These are phyloP conservation scores for Tremellales sp. DNA, from an alignment of 1,284 basidiomycete genomes.

Conservation along the genomic window DNA sequence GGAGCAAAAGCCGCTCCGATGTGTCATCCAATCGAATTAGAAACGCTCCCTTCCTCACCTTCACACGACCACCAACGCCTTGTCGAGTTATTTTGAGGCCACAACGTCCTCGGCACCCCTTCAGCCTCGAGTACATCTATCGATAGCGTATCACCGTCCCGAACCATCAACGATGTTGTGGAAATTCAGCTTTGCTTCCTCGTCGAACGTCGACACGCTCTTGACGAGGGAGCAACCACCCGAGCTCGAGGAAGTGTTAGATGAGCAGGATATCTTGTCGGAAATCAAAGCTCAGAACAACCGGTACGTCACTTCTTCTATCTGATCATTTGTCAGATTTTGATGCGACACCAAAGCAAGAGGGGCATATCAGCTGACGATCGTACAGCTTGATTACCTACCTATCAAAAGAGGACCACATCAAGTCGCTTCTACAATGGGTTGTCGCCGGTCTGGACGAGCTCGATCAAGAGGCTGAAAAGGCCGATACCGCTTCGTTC, in stretches of 20 bases:
- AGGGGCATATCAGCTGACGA: neutral
- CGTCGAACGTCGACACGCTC: constrained; percentile 44
- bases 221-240: constrained; percentile 44
- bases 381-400: constrained; percentile 39
- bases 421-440: constrained; percentile 44
- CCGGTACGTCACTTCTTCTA: constrained; percentile 33
- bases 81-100: too few species aligned
- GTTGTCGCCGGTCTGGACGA: constrained; percentile 46
- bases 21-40: too few species aligned
- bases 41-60: too few species aligned
- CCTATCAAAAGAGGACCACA: constrained; percentile 39
- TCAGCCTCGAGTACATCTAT: too few species aligned
- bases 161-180: constrained; percentile 47
- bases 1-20: too few species aligned
- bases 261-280: constrained; percentile 89
- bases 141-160: too few species aligned
- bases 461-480: constrained; percentile 36
- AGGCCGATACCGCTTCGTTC: constrained; percentile 29
- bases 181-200: constrained; percentile 46
- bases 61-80: too few species aligned
- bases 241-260: constrained; percentile 79
- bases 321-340: neutral
- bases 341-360: too few species aligned
- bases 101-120: too few species aligned
- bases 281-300: constrained; percentile 95